Base-by-base conservation (phyloP, 768 basidiomycete species). In the Leccinum arenicola region DNA sequence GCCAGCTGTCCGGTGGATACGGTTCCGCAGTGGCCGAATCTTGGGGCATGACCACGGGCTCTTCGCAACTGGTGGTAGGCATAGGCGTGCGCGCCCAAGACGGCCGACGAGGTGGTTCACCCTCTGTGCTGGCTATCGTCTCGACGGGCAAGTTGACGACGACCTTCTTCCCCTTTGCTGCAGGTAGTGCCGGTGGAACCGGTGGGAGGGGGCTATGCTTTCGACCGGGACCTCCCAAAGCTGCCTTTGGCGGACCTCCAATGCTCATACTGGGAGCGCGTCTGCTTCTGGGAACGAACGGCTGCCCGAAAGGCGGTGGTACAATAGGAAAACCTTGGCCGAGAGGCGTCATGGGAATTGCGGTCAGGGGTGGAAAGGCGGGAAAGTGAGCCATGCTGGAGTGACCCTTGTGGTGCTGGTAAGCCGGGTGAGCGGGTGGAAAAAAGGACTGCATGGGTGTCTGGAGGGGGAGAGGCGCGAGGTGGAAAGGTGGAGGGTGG, bases 221-320 rank as follows among this genome's bases (percentile, higher is more conserved):
- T 49, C 88, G 82, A 49, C 84, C 82, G 12, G 88, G 91, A 0
- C 92, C 92, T 17, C 92, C 92, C 3, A 94, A 75, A 1, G 85
- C 81, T 1, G 92, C 92, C 71, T 93, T 94, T 9, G 92, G 92
- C n/a, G 92, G 92, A 7, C 92, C 92, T 12, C 92, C 92, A 45
- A 89, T 83, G 69, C 87, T 90, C 48, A 88, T 62, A 62, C 82
- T 83, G 15, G 80, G 81, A 57, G 89, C 83, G 47, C 89, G 80
- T 70, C 87, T 80, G 68, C 79, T 88, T 56, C 88, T 76, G 29
- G 81, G 82, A 7, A 82, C 80, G 64, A 84, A 86, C 3, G 82
- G 84, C 56, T 80, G 80, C 15, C 71, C 72, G 43, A 71, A 77
- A 25, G 72, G 78, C 60, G 75, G 78, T 1, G 80, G 65, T 66